Base-by-base conservation (phyloP, 805 yeast species). In the Saturnispora gosingensis region DNA sequence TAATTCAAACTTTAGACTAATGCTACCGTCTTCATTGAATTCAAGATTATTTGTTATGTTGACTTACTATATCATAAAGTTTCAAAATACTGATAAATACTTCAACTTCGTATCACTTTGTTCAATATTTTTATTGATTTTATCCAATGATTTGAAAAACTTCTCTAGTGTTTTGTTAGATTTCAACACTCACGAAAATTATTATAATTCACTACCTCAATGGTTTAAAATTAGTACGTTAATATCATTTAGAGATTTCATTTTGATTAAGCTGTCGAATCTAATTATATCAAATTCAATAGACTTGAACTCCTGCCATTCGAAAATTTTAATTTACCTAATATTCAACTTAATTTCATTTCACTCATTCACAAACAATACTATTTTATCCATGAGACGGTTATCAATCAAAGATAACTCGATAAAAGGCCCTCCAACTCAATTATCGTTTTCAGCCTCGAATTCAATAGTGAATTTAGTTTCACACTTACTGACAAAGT, bases 211-310 rank as follows among this genome's bases (percentile, higher is more conserved):
- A 42, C 60, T 85, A n/a, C 89, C 89, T 3, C 68, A 67, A 35
- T 69, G 68, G 43, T 80, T 74, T 64, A 77, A 74, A 57, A 58
- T 55, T 53, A 61, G 57, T 57, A 70, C 63, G 47, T 60, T 56
- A 51, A 57, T 66, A 10, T 80, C 88, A 0, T 76, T 80, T 50
- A 66, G 91, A 54, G 95, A 85, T 63, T 83, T 82, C 52, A 50
- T 81, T 7, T 70, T 83, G 0, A 69, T 74, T 5, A 85, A 82
- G 46, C 61, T 80, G 5, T 74, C 81, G 45, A 67, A 67, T 24
- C 58, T 77, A 35, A 57, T 81, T 5, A 56, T 62, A 18, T 51
- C 65, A 28, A 72, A 73, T 54, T 47, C 38, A 27, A 72, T 73
- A 54, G 51, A 44, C 18, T 60, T 67, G 34, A 68, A 67, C 48